Evolutionary conservation across 345 rosid species (phyloP).

Genomic region (Eucalyptus caleyi): DNA sequence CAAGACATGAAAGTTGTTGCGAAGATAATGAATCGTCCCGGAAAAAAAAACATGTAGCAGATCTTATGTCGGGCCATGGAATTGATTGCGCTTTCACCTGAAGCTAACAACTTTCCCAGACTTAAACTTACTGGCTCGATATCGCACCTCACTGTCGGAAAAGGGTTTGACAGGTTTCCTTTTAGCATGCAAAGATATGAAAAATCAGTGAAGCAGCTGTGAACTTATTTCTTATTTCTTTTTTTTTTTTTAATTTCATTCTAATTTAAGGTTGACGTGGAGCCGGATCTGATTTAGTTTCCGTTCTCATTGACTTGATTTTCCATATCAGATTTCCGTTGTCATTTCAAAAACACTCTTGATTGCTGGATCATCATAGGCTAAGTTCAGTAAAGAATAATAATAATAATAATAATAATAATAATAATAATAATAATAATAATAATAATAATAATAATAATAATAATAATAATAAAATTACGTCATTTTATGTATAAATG

Average conservation of each 20-base stretch:
- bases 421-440: too few species aligned
- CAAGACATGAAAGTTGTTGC: neutral
- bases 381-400: neutral
- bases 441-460: neutral
- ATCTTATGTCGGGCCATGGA: neutral
- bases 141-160: neutral
- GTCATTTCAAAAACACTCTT: neutral
- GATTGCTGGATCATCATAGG: neutral
- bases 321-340: neutral
- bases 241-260: neutral
- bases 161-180: neutral
- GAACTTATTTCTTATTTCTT: neutral
- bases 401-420: too few species aligned
- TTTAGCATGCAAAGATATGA: neutral
- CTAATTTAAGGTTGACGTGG: neutral
- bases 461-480: neutral
- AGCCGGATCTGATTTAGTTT: neutral
- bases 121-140: neutral
- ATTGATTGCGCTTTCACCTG: neutral
- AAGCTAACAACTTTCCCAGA: neutral
- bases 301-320: neutral
- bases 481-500: neutral
- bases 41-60: neutral
- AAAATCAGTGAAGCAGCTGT: neutral
- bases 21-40: neutral